phyloP scores from a whole-genome alignment of 179 eudicot genomes.

The Silene noctiflora region DNA sequence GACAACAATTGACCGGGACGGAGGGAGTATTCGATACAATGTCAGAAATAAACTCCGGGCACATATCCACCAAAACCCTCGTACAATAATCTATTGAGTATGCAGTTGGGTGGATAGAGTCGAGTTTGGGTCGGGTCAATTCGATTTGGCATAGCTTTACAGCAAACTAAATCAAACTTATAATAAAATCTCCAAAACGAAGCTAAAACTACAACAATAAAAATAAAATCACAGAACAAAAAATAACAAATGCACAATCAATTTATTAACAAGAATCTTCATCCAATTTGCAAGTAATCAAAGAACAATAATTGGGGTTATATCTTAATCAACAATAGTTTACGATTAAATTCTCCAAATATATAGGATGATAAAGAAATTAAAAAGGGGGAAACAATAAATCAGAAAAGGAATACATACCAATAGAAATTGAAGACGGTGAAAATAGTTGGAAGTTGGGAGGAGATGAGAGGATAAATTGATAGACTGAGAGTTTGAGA shows the following conservation, averaged over 20 bases:
- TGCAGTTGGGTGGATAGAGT: background rate
- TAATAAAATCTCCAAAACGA: no score
- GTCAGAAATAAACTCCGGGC: no score
- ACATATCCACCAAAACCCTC: no score
- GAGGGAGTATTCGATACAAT: no score
- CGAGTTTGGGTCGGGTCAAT: background rate
- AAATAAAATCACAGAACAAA: background rate
- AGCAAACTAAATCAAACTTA: background rate
- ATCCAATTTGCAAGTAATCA: no score
- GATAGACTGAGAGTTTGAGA: background rate
- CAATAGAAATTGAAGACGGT: background rate
- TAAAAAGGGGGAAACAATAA: background rate
- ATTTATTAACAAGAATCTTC: background rate
- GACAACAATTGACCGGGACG: no score
- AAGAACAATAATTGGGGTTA: background rate
- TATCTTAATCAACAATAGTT: background rate
- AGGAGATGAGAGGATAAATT: background rate
- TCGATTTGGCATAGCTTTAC: background rate
- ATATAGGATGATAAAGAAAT: no score
- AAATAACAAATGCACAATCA: background rate
- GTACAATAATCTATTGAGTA: no score
- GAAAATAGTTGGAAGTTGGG: background rate
- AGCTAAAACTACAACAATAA: no score
- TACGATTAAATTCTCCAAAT: background rate
- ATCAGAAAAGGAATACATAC: background rate